Evolutionary conservation across 495 filamentous ascomycete genomes (phyloP).

Genomic region (Penicillium roqueforti): DNA sequence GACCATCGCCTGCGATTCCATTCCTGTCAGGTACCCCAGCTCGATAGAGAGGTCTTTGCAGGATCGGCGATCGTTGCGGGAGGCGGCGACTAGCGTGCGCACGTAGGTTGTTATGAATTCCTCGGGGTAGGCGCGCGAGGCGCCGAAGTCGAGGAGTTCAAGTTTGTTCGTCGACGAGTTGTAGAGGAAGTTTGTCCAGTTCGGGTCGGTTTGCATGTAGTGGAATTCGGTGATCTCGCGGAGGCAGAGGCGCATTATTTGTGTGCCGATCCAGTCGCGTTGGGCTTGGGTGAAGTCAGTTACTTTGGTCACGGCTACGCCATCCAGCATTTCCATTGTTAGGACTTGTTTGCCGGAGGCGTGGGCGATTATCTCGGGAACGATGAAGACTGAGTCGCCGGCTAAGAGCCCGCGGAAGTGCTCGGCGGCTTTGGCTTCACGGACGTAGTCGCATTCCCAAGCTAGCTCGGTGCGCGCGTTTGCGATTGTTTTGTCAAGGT

Average conservation of each 20-base stretch:
- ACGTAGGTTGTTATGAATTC: slow-evolving; percentile 78
- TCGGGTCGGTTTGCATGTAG: slow-evolving; percentile 99
- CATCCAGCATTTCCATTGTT: slow-evolving; percentile 88
- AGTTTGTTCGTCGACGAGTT: slow-evolving; percentile 68
- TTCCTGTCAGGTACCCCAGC: slow-evolving; percentile 88
- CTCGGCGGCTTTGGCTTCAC: slow-evolving; percentile 75
- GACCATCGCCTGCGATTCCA: slow-evolving; percentile 76
- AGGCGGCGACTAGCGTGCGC: slow-evolving; percentile 69
- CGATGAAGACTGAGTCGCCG: slow-evolving; percentile 70
- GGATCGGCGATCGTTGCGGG: slow-evolving; percentile 56
- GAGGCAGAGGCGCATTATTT: slow-evolving; percentile 88
- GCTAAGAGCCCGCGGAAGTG: slow-evolving; percentile 69
- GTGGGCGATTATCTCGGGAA: slow-evolving; percentile 72
- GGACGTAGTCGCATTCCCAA: slow-evolving; percentile 95
- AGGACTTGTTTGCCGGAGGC: slow-evolving; percentile 83
- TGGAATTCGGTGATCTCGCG: slow-evolving; percentile 89
- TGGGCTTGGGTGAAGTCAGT: slow-evolving; percentile 70
- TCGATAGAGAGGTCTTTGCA: slow-evolving; percentile 69
- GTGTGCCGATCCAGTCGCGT: slow-evolving; percentile 83
- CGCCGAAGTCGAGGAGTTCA: slow-evolving; percentile 94
- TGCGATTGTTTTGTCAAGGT: slow-evolving; percentile 93
- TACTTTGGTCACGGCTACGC: slow-evolving; percentile 82
- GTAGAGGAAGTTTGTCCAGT: slow-evolving; percentile 99
- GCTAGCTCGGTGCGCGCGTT: slow-evolving; percentile 90
- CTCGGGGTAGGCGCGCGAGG: slow-evolving; percentile 77